These are phyloP conservation scores for Ophidiomyces ophidiicola DNA, from an alignment of 2,329 filamentous ascomycete genomes.

Conservation along the genomic window DNA sequence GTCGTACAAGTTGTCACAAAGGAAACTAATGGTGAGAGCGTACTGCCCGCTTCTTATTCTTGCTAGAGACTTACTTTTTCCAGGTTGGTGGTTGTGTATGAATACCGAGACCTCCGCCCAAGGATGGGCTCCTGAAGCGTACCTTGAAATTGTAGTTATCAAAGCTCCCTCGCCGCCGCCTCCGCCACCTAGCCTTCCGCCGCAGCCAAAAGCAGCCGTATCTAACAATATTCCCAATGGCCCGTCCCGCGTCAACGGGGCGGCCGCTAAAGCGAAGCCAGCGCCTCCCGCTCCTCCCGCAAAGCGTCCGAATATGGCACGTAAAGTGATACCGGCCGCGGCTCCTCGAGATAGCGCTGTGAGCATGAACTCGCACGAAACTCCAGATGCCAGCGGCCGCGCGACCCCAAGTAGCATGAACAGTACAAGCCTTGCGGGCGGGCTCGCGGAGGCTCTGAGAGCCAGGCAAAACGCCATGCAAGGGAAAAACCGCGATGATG, in stretches of 20 bases:
- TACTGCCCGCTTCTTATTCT: conserved; percentile 2
- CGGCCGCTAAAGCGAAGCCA: conserved; percentile 49
- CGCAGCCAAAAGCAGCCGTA: conserved; percentile 51
- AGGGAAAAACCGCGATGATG: conserved; percentile 54
- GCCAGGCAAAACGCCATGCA: conserved; percentile 67
- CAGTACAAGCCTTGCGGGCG: conserved; percentile 55
- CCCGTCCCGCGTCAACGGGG: conserved; percentile 22
- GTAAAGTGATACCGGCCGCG: conserved; percentile 56
- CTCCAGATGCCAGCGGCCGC: conserved; percentile 53
- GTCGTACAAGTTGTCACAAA: conserved; percentile 85
- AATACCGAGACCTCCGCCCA: conserved; percentile 55
- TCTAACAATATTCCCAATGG: conserved; percentile 32
- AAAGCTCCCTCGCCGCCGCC: conserved; percentile 48
- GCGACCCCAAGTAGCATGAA: conserved; percentile 50
- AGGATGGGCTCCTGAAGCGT: conserved; percentile 89
- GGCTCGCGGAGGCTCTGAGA: conserved; percentile 65
- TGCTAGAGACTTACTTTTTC: conserved; percentile 21
- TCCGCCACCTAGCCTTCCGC: conserved; percentile 41
- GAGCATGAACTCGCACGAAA: conserved; percentile 37
- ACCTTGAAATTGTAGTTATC: conserved; percentile 62
- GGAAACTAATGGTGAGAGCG: conserved; percentile 72
- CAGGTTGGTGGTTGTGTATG: conserved; percentile 95
- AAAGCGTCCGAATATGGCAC: conserved; percentile 61
- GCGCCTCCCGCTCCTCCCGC: conserved; percentile 64
- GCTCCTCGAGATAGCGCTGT: conserved; percentile 55